phyloP scores from a whole-genome alignment of 768 basidiomycete genomes.

The Symmetrospora coprosmae region DNA sequence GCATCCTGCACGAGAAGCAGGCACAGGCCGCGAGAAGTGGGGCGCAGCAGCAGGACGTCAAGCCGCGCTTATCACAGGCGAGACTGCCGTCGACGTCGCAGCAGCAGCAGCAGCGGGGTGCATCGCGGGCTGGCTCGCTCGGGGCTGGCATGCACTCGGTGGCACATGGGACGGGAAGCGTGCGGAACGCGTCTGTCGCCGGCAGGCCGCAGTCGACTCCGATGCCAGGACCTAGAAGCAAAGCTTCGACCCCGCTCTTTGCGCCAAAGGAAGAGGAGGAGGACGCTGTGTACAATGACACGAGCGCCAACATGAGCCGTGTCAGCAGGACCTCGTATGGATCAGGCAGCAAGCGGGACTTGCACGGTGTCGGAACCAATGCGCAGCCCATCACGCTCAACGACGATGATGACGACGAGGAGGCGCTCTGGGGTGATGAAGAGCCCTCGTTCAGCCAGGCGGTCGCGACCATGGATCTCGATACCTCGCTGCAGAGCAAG shows the following conservation, averaged over 20 bases:
- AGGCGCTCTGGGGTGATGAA: slow-evolving; percentile 4
- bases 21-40: too few species aligned
- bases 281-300: not conserved
- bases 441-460: slow-evolving; percentile 16
- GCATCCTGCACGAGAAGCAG: slow-evolving; percentile 14
- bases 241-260: not conserved
- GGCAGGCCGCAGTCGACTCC: not conserved
- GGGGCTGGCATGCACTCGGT: not conserved
- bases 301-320: too few species aligned
- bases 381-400: not conserved
- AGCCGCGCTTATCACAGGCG: slow-evolving; percentile 4
- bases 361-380: too few species aligned
- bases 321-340: too few species aligned
- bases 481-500: not conserved
- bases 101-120: not conserved
- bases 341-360: not conserved
- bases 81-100: not conserved
- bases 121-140: not conserved
- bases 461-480: not conserved
- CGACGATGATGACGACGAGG: slow-evolving; percentile 16
- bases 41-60: too few species aligned
- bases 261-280: not conserved
- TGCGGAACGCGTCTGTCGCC: not conserved
- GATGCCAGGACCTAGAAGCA: not conserved
- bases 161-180: not conserved